Conservation (phyloP, 2,329 filamentous ascomycete species). For the Curvularia sp. region DNA sequence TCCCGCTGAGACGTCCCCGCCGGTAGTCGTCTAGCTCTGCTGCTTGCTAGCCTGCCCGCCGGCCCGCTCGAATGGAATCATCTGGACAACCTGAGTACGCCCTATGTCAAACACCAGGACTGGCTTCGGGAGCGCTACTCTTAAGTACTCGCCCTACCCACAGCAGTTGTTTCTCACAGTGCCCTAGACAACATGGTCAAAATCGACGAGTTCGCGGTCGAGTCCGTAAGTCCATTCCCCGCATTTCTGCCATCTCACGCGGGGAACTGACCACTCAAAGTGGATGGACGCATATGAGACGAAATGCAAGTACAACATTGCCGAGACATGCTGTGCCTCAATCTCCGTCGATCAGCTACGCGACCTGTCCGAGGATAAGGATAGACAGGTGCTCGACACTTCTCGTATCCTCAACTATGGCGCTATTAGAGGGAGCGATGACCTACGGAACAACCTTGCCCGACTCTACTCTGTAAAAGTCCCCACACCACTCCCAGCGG, state of each 20-base stretch:
- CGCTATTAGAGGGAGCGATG: slow-evolving; percentile 71
- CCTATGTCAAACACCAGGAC: slow-evolving; percentile 25
- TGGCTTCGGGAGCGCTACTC: background rate
- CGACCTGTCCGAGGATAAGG: slow-evolving; percentile 64
- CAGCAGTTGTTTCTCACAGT: background rate
- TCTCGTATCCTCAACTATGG: slow-evolving; percentile 74
- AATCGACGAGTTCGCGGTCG: slow-evolving; percentile 72
- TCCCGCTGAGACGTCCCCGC: slow-evolving; percentile 4
- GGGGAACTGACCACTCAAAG: slow-evolving; percentile 44
- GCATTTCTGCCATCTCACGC: slow-evolving; percentile 20
- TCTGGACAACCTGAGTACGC: slow-evolving; percentile 12
- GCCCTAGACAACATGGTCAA: slow-evolving; percentile 58
- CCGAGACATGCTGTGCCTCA: slow-evolving; percentile 79
- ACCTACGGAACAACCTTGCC: slow-evolving; percentile 70
- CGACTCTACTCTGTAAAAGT: slow-evolving; percentile 68
- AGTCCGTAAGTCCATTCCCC: slow-evolving; percentile 62
- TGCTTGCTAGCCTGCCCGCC: slow-evolving; percentile 9
- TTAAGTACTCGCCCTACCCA: background rate
- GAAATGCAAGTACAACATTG: slow-evolving; percentile 70
- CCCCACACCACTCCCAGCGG: slow-evolving; percentile 56
- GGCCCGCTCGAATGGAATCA: slow-evolving; percentile 21
- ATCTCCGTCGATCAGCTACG: slow-evolving; percentile 74
- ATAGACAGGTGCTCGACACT: slow-evolving; percentile 57
- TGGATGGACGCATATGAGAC: slow-evolving; percentile 66
- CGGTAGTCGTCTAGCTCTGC: slow-evolving; percentile 7